A percentile compares a stretch with the other conserved stretches of the same genome.
Conservation (phyloP, 306 rosid species). For the Rubus idaeus region DNA sequence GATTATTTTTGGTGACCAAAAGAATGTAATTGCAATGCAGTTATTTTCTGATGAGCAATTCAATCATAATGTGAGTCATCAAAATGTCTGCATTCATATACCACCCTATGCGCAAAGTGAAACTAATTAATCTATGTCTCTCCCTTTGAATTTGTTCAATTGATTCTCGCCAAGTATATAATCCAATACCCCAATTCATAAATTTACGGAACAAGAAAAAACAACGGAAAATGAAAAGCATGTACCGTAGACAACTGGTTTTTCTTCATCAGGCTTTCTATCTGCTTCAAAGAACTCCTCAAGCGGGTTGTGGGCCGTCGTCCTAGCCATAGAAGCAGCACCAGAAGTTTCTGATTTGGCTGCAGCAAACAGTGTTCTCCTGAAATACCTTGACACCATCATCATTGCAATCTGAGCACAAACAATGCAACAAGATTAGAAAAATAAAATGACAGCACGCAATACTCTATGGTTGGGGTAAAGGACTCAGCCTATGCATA, state of each 20-base stretch:
- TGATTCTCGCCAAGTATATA: background rate
- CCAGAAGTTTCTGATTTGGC: conserved; percentile 60
- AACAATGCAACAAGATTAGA: background rate
- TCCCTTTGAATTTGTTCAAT: background rate
- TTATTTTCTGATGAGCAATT: background rate
- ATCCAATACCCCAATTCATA: background rate
- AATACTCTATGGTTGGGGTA: background rate
- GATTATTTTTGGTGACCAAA: background rate
- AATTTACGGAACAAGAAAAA: background rate
- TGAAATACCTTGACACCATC: conserved; percentile 60
- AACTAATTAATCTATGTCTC: background rate
- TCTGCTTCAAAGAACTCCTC: conserved; percentile 75
- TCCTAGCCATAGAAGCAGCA: conserved; percentile 42
- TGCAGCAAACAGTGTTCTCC: conserved; percentile 61
- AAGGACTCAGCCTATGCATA: background rate
- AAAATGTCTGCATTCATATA: background rate
- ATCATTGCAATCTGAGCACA: conserved; percentile 30
- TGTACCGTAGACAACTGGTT: conserved; percentile 80
- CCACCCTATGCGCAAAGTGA: background rate
- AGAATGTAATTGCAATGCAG: background rate
- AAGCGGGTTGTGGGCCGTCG: conserved; percentile 58
- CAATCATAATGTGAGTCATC: background rate
- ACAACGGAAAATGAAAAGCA: conserved; percentile 6
- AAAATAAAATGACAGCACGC: background rate
- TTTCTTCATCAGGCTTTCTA: conserved; percentile 60